Evolutionary conservation across 2,329 filamentous ascomycete species (phyloP).

Genomic region (Calonectria multiphialidica): DNA sequence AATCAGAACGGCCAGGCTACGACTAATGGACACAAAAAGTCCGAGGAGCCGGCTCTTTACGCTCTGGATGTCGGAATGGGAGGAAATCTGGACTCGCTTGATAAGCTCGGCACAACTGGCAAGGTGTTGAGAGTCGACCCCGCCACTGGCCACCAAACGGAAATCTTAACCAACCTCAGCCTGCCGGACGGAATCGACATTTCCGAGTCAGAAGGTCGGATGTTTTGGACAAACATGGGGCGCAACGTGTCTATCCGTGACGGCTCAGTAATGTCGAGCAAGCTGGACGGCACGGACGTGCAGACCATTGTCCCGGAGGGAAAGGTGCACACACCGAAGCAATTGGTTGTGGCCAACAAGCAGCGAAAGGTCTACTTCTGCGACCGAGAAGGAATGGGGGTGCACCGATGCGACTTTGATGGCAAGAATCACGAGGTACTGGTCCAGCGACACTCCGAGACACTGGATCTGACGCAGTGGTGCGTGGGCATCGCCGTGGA

Average conservation of each 20-base stretch:
- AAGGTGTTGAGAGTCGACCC: neutral
- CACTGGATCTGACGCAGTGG: neutral
- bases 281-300: neutral
- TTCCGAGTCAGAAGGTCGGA: neutral
- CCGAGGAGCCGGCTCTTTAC: neutral
- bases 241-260: neutral
- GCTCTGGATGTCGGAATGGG: neutral
- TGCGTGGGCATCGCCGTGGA: neutral
- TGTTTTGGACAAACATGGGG: neutral
- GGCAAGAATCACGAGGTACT: neutral
- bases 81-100: neutral
- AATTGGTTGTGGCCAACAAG: neutral
- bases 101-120: neutral
- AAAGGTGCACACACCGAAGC: neutral
- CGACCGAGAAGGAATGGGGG: neutral
- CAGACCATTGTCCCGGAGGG: neutral
- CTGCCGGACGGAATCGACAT: neutral
- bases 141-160: neutral
- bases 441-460: neutral
- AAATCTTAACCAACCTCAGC: neutral
- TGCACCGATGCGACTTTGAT: neutral
- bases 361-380: neutral
- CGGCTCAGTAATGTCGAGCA: neutral
- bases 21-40: no score
- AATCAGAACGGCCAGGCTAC: neutral